Conservation (phyloP, 2,329 filamentous ascomycete genomes). For the Penicillium sumatraense region DNA sequence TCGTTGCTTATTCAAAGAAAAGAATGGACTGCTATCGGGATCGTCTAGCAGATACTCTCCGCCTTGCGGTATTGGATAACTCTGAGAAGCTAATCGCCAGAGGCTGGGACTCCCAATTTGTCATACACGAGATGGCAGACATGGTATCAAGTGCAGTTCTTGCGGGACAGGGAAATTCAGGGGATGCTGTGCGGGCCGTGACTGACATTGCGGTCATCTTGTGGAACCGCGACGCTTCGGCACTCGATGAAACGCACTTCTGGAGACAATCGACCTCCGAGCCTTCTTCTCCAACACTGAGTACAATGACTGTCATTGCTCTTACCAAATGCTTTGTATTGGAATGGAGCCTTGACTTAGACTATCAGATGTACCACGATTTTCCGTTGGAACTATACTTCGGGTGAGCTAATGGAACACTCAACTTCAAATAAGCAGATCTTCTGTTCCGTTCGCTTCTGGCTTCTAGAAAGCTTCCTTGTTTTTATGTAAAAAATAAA, state of each 20-base stretch:
- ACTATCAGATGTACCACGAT: constrained; percentile 17
- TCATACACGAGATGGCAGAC: constrained; percentile 6
- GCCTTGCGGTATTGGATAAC: not conserved
- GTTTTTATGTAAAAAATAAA: too few species aligned
- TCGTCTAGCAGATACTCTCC: not conserved
- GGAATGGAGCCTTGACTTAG: constrained; percentile 15
- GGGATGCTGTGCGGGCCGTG: constrained; percentile 9
- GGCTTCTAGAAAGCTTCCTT: too few species aligned
- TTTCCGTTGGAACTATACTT: constrained; percentile 9
- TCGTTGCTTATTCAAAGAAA: constrained; percentile 1
- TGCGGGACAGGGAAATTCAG: constrained; percentile 13
- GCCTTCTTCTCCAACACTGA: not conserved
- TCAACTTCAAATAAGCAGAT: not conserved
- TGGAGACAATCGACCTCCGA: not conserved
- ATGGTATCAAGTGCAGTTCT: constrained; percentile 10
- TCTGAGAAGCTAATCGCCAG: not conserved
- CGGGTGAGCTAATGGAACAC: not conserved
- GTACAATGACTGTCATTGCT: constrained; percentile 12
- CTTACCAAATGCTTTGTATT: constrained; percentile 16
- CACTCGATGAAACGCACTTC: constrained; percentile 7
- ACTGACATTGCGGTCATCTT: constrained; percentile 8
- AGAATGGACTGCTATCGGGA: constrained; percentile 4
- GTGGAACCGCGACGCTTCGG: not conserved
- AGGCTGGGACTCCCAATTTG: constrained; percentile 7
- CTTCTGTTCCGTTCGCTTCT: too few species aligned